Percentiles rank a stretch among this genome's conserved stretches.
phyloP scores from a whole-genome alignment of 108 stramenopile species.

The Skeletonema potamos region DNA sequence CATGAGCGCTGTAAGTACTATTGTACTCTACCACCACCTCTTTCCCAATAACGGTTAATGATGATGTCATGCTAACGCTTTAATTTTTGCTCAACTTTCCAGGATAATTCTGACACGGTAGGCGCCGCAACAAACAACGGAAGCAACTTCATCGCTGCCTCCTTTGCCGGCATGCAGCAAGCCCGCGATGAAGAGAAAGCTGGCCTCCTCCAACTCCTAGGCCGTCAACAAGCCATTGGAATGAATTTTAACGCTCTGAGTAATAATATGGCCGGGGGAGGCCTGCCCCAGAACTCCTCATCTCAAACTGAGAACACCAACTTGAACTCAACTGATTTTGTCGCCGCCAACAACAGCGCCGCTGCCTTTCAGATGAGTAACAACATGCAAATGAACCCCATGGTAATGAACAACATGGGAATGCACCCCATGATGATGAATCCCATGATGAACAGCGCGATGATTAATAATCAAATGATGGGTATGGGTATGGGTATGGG shows the following conservation, averaged over 20 bases:
- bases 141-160: neutral
- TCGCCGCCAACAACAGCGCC: neutral
- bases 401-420: neutral
- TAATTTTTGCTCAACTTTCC: neutral
- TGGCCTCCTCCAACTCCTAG: neutral
- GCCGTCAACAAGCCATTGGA: neutral
- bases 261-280: neutral
- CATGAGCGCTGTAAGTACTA: neutral
- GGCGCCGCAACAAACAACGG: neutral
- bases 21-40: no score
- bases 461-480: neutral
- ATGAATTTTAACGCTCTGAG: neutral
- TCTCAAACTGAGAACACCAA: neutral
- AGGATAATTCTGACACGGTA: neutral
- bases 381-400: neutral
- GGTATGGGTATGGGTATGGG: neutral
- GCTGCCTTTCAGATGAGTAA: neutral
- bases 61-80: neutral
- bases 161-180: neutral
- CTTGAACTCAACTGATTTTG: neutral
- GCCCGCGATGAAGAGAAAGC: neutral
- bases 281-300: neutral
- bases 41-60: neutral
- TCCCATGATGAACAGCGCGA: neutral
- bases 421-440: conserved; percentile 1